These are phyloP conservation scores for Vanderwaltozyma verrucispora DNA, from an alignment of 805 yeast species.

Conservation along the genomic window DNA sequence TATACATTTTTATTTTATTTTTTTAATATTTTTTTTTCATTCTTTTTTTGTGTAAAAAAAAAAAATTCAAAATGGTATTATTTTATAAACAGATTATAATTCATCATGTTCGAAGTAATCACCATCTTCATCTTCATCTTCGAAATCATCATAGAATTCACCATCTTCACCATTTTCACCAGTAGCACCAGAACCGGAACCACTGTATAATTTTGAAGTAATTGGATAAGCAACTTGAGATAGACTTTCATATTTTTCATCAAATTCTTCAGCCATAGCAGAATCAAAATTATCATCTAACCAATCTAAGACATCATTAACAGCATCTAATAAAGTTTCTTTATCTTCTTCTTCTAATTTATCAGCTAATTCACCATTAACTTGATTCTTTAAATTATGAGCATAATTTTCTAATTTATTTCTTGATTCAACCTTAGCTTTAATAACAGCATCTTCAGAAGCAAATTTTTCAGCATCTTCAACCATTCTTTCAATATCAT, in stretches of 20 bases:
- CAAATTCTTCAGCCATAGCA: conserved; percentile 87
- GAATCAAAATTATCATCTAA: conserved; percentile 77
- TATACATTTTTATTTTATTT: no score
- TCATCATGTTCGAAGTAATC: conserved; percentile 63
- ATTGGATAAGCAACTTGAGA: conserved; percentile 83
- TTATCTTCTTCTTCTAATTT: conserved; percentile 85
- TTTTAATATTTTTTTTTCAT: not conserved
- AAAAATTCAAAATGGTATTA: no score
- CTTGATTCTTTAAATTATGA: conserved; percentile 66
- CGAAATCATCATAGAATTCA: conserved; percentile 35
- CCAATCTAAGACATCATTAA: conserved; percentile 80
- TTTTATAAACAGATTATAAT: conserved; percentile 29
- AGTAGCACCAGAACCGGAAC: conserved; percentile 35
- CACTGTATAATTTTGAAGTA: conserved; percentile 70
- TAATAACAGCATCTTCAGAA: conserved; percentile 77
- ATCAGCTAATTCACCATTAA: conserved; percentile 53
- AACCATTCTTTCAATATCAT: conserved; percentile 95
- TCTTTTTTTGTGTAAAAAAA: no score
- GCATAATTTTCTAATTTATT: conserved; percentile 85
- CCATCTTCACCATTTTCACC: conserved; percentile 25
- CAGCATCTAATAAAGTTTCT: conserved; percentile 78
- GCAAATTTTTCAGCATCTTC: conserved; percentile 94
- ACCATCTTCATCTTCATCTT: conserved; percentile 45
- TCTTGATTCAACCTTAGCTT: conserved; percentile 80
- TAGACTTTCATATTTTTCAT: conserved; percentile 80